Conservation (phyloP, 352 stramenopile species). For the Pythium aphanidermatum region DNA sequence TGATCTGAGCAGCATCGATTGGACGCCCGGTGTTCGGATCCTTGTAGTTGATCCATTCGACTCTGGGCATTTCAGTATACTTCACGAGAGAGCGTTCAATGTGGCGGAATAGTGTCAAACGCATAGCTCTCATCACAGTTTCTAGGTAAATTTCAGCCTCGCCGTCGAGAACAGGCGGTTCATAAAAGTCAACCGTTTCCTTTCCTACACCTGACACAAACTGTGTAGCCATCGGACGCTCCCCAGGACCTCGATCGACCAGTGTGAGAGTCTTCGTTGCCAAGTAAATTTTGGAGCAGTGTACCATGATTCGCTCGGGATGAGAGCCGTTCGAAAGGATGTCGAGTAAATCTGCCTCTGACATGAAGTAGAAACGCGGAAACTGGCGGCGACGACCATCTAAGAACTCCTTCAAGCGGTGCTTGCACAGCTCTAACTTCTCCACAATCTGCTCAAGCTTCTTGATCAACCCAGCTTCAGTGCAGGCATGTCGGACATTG, state of each 20-base stretch:
- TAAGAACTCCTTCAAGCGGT: constrained; percentile 93
- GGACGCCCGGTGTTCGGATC: constrained; percentile 71
- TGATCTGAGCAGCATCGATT: constrained; percentile 94
- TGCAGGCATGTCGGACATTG: constrained; percentile 90
- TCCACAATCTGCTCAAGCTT: constrained; percentile 90
- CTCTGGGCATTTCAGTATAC: constrained; percentile 88
- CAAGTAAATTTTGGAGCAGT: constrained; percentile 95
- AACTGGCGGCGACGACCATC: constrained; percentile 93
- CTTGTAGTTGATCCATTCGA: constrained; percentile 96
- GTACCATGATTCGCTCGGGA: constrained; percentile 91
- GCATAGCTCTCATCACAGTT: constrained; percentile 92
- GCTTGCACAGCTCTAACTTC: constrained; percentile 93
- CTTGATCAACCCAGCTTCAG: constrained; percentile 80
- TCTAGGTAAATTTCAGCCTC: constrained; percentile 98
- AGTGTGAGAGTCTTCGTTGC: constrained; percentile 91
- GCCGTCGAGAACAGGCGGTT: constrained; percentile 89
- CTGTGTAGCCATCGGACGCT: constrained; percentile 79
- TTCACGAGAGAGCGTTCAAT: constrained; percentile 89
- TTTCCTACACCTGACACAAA: constrained; percentile 94
- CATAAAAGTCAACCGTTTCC: constrained; percentile 92
- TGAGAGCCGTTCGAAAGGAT: constrained; percentile 94
- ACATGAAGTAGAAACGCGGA: constrained; percentile 92
- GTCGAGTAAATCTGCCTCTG: constrained; percentile 90
- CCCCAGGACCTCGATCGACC: constrained; percentile 40
- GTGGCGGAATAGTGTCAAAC: constrained; percentile 92